Percentiles rank a stretch among this genome's conserved stretches.
phyloP scores from a whole-genome alignment of 1,284 basidiomycete species.

The Moesziomyces antarcticus region DNA sequence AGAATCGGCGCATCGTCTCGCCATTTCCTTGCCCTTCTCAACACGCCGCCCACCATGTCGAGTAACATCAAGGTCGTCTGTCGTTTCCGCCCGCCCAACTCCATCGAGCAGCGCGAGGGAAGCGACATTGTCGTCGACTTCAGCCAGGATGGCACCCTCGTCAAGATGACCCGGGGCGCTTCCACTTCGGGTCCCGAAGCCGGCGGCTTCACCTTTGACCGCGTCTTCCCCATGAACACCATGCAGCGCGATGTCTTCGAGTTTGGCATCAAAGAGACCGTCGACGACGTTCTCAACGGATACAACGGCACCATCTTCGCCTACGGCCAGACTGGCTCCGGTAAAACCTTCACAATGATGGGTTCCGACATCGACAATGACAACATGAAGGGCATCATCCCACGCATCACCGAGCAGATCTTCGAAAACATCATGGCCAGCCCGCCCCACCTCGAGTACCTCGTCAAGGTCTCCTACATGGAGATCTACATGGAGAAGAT shows the following conservation, averaged over 20 bases:
- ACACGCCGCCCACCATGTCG: conserved; percentile 42
- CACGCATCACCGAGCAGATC: conserved; percentile 98
- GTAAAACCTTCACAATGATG: conserved; percentile 70
- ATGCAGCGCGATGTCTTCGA: conserved; percentile 96
- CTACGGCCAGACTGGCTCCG: conserved; percentile 92
- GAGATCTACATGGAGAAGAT: conserved; percentile 99
- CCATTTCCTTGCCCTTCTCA: no score
- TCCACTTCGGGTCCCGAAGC: conserved; percentile 69
- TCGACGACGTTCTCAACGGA: conserved; percentile 88
- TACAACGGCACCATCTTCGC: conserved; percentile 93
- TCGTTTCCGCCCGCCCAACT: conserved; percentile 89
- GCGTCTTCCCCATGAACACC: conserved; percentile 93
- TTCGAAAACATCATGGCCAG: conserved; percentile 97
- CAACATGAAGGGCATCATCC: conserved; percentile 86
- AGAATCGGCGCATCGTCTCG: neutral
- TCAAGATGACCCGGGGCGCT: conserved; percentile 71
- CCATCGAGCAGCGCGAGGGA: conserved; percentile 86
- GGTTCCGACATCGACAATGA: conserved; percentile 94
- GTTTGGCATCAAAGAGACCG: conserved; percentile 91
- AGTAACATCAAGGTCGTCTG: conserved; percentile 65
- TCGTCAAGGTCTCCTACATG: conserved; percentile 99
- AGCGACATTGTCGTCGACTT: conserved; percentile 92
- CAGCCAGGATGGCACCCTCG: conserved; percentile 82
- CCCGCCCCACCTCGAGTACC: conserved; percentile 93
- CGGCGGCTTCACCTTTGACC: conserved; percentile 96